A percentile compares a stretch with the other conserved stretches of the same genome.
These are phyloP conservation scores for Geoglossum cookeanum DNA, from an alignment of 2,329 filamentous ascomycete species.

Conservation along the genomic window DNA sequence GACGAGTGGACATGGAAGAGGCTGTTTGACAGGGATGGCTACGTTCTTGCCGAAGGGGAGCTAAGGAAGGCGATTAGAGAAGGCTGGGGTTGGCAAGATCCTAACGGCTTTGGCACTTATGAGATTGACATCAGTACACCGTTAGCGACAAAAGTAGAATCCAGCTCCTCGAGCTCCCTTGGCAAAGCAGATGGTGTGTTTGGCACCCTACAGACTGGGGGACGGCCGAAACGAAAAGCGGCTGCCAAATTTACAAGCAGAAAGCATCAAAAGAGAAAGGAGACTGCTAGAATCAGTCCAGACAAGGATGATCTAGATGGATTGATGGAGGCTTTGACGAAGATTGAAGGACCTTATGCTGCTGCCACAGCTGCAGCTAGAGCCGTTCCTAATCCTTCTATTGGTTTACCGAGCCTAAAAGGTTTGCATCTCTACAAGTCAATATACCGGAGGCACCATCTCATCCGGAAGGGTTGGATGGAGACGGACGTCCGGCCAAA, in stretches of 20 bases:
- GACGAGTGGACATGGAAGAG: conserved; percentile 96
- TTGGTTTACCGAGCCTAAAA: conserved; percentile 60
- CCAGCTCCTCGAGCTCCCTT: conserved; percentile 10
- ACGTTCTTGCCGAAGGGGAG: conserved; percentile 58
- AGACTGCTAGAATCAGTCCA: conserved; percentile 24
- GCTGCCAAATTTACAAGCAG: conserved; percentile 24
- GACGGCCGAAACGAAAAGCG: conserved; percentile 28
- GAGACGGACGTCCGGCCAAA: conserved; percentile 60
- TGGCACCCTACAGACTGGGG: conserved; percentile 1
- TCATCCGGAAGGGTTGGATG: conserved; percentile 87
- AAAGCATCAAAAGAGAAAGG: conserved; percentile 39
- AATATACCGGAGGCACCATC: conserved; percentile 77
- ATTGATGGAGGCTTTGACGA: conserved; percentile 28
- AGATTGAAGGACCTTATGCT: conserved; percentile 65
- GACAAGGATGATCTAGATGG: conserved; percentile 22
- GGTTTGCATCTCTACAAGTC: conserved; percentile 91
- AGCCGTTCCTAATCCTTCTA: conserved; percentile 61
- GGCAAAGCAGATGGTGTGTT: conserved; percentile 6
- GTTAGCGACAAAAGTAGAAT: conserved; percentile 21
- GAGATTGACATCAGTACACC: conserved; percentile 60
- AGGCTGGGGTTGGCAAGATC: conserved; percentile 96
- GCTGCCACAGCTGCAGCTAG: conserved; percentile 69
- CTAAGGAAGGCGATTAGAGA: conserved; percentile 69
- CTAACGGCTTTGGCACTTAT: conserved; percentile 50
- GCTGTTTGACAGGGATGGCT: conserved; percentile 70